These are phyloP conservation scores for Mycena latifolia DNA, from an alignment of 768 basidiomycete genomes.

Conservation along the genomic window DNA sequence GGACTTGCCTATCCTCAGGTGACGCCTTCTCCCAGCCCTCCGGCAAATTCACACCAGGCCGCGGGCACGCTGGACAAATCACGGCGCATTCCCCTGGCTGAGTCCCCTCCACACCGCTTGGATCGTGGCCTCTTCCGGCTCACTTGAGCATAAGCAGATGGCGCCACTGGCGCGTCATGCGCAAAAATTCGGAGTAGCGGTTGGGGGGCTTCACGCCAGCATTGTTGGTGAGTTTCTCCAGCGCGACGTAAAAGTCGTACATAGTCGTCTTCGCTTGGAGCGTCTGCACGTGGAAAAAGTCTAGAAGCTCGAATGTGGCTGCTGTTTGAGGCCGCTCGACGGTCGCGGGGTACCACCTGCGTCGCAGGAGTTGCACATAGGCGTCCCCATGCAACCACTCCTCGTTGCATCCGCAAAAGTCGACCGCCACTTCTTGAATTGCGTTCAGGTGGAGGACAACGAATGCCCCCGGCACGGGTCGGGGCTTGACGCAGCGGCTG, in stretches of 20 bases:
- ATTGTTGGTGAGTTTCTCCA: slow-evolving; percentile 8
- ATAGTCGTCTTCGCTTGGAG: slow-evolving; percentile 29
- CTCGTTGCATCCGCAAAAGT: too few species aligned
- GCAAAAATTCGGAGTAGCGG: neutral
- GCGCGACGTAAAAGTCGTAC: slow-evolving; percentile 31
- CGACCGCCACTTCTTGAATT: too few species aligned
- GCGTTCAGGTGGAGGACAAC: too few species aligned
- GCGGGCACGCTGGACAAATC: slow-evolving; percentile 32
- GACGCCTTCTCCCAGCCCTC: neutral
- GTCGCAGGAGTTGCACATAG: neutral
- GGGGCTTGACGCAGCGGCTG: too few species aligned
- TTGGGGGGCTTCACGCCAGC: neutral
- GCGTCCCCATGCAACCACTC: neutral
- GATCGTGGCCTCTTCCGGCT: slow-evolving; percentile 42
- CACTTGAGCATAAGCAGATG: slow-evolving; percentile 38
- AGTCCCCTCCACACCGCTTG: slow-evolving; percentile 36
- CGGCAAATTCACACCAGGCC: neutral
- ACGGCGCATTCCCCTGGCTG: slow-evolving; percentile 43
- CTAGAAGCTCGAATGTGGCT: slow-evolving; percentile 11
- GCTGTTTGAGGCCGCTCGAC: neutral
- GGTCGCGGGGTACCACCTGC: neutral
- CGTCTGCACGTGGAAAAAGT: slow-evolving; percentile 24
- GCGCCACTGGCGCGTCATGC: neutral
- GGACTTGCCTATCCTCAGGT: neutral
- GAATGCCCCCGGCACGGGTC: too few species aligned